phyloP scores from a whole-genome alignment of 73 alveolate genomes.

The Paramecium sexaurelia region DNA sequence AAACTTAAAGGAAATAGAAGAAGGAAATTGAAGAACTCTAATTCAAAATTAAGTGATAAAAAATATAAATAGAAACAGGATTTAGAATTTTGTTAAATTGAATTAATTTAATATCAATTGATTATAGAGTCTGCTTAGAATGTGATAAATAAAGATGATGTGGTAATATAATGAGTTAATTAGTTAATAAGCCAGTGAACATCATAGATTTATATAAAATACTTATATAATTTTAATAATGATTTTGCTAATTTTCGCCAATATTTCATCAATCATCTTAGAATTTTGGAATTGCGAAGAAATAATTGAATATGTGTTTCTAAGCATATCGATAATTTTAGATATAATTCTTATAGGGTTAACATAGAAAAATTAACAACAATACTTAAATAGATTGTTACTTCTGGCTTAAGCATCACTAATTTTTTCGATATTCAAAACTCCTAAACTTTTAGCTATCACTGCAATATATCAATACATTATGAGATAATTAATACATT shows the following conservation, averaged over 20 bases:
- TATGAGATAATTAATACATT: not conserved
- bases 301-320: not conserved
- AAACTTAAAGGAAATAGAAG: no score
- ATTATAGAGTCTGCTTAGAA: conserved; percentile 7
- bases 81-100: no score
- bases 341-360: not conserved
- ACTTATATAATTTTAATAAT: not conserved
- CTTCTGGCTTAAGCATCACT: not conserved
- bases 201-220: conserved; percentile 28
- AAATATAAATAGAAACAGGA: no score
- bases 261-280: not conserved
- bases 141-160: not conserved
- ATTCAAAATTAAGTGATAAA: no score
- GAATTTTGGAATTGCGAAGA: not conserved
- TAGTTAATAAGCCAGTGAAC: conserved; percentile 40
- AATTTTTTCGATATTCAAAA: not conserved
- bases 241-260: not conserved
- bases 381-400: not conserved
- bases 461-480: not conserved
- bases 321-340: not conserved
- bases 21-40: no score
- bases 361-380: not conserved
- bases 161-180: not conserved
- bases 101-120: not conserved
- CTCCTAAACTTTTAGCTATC: not conserved